A percentile compares a stretch with the other conserved stretches of the same genome.
phyloP scores from a whole-genome alignment of 23 red algal species.

The Gracilariopsis chorda region DNA sequence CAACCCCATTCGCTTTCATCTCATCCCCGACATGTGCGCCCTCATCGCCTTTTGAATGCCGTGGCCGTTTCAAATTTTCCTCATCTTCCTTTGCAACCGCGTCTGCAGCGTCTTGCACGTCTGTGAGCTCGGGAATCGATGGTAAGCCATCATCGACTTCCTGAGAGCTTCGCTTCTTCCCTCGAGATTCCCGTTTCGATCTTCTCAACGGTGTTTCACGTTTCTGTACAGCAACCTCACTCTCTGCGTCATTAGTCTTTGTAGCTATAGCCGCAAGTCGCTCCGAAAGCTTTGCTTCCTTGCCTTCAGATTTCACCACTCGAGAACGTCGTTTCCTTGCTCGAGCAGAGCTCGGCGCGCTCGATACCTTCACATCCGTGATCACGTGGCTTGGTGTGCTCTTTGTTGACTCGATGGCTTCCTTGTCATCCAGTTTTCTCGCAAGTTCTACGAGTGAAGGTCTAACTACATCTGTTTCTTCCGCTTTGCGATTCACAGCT shows the following conservation, averaged over 20 bases:
- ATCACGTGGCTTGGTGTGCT: neutral
- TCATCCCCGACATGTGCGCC: no score
- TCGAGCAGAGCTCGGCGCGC: neutral
- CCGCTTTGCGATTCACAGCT: neutral
- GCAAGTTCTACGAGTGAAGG: slow-evolving; percentile 41
- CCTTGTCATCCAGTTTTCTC: slow-evolving; percentile 12
- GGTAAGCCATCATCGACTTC: neutral
- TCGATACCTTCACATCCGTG: neutral
- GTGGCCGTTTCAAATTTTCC: neutral
- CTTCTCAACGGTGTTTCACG: neutral
- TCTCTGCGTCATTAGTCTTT: neutral
- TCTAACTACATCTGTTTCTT: slow-evolving; percentile 11
- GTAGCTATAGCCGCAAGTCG: neutral
- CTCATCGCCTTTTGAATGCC: no score
- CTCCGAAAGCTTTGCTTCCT: neutral
- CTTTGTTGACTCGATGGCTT: slow-evolving; percentile 1
- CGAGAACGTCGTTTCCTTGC: neutral
- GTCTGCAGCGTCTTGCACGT: neutral
- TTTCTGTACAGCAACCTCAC: neutral
- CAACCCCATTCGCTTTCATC: no score
- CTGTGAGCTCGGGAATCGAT: neutral
- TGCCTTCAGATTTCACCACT: neutral
- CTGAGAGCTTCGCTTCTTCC: neutral
- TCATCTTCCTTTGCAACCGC: neutral
- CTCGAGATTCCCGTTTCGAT: neutral